A percentile compares a stretch with the other conserved stretches of the same genome.
phyloP scores from a whole-genome alignment of 495 filamentous ascomycete genomes.

The Aspergillus funiculosus region DNA sequence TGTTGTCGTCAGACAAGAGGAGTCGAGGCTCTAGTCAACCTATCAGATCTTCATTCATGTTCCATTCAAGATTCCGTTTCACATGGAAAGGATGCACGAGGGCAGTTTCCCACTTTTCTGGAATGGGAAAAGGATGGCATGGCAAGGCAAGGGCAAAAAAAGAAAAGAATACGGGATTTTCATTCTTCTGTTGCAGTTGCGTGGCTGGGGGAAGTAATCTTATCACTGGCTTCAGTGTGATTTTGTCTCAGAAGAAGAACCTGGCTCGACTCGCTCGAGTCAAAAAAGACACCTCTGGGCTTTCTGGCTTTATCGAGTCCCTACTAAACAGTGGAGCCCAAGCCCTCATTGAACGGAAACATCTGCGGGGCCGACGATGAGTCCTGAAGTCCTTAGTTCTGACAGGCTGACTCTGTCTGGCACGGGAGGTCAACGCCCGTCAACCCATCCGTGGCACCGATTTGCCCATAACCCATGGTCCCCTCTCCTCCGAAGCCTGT shows the following conservation, averaged over 20 bases:
- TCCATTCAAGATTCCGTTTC: constrained; percentile 7
- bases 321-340: constrained; percentile 12
- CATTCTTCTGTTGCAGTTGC: constrained; percentile 5
- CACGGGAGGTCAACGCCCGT: constrained; percentile 16
- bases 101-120: constrained; percentile 9
- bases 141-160: neutral
- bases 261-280: constrained; percentile 6
- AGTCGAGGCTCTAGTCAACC: constrained; percentile 1
- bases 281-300: neutral
- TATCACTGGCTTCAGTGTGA: constrained; percentile 8
- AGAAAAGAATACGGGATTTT: neutral
- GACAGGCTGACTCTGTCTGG: constrained; percentile 13
- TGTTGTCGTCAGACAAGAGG: too few relatives aligned
- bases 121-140: constrained; percentile 10
- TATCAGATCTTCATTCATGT: neutral
- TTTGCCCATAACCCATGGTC: constrained; percentile 5
- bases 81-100: constrained; percentile 22
- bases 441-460: constrained; percentile 15
- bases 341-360: constrained; percentile 17
- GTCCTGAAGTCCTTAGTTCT: too few relatives aligned
- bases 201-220: constrained; percentile 15
- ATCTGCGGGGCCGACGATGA: constrained; percentile 15
- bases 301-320: constrained; percentile 14
- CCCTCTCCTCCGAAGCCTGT: neutral
- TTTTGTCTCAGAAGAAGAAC: constrained; percentile 3